phyloP scores from a whole-genome alignment of 495 filamentous ascomycete genomes.

The Ramalina intermedia region DNA sequence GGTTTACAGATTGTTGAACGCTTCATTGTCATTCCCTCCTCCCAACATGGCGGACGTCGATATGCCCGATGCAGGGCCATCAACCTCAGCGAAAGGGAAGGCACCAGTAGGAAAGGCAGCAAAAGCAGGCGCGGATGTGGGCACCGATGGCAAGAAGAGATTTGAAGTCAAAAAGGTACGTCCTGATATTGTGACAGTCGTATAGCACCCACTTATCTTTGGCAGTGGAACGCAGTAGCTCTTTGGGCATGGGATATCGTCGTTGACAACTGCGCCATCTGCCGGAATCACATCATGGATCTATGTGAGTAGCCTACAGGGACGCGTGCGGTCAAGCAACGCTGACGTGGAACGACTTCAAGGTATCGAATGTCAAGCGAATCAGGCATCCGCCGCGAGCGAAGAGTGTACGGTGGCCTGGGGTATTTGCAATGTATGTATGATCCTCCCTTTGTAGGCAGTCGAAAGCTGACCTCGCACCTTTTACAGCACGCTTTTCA shows the following conservation, averaged over 20 bases:
- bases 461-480: slow-evolving; percentile 1
- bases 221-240: slow-evolving; percentile 96
- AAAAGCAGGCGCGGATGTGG: slow-evolving; percentile 31
- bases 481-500: slow-evolving; percentile 83
- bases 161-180: slow-evolving; percentile 97
- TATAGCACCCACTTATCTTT: slow-evolving; percentile 11
- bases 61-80: slow-evolving; percentile 74
- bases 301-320: slow-evolving; percentile 47
- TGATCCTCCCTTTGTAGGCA: not conserved
- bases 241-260: slow-evolving; percentile 99
- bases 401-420: slow-evolving; percentile 98
- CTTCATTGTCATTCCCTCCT: not conserved
- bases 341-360: slow-evolving; percentile 5
- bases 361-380: slow-evolving; percentile 99
- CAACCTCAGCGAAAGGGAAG: slow-evolving; percentile 42
- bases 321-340: not conserved
- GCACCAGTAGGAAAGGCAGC: slow-evolving; percentile 40
- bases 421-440: slow-evolving; percentile 94
- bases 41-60: slow-evolving; percentile 83
- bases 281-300: slow-evolving; percentile 99
- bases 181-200: not conserved
- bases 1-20: no score
- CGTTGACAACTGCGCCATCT: slow-evolving; percentile 99
- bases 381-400: slow-evolving; percentile 91
- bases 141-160: slow-evolving; percentile 66